phyloP scores from a whole-genome alignment of 1,284 basidiomycete genomes.

The Boletus semigastroideus region DNA sequence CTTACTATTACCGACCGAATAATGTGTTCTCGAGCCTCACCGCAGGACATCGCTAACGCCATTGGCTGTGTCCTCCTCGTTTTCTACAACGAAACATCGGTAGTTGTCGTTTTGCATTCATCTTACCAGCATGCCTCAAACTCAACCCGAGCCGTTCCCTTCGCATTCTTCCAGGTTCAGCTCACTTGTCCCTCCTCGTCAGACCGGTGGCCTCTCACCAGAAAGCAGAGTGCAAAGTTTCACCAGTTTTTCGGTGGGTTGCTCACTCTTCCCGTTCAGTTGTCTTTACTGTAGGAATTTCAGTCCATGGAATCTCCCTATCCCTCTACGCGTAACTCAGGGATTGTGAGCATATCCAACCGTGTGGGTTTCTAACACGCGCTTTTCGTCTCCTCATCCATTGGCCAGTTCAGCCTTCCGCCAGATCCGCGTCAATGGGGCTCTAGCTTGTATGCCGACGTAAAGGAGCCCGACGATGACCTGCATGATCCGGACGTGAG shows the following conservation, averaged over 20 bases:
- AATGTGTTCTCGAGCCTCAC: no score
- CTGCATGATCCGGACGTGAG: constrained; percentile 52
- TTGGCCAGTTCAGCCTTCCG: constrained; percentile 46
- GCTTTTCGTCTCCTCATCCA: constrained; percentile 2
- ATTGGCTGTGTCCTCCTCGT: no score
- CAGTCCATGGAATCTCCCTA: constrained; percentile 32
- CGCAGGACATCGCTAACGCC: background rate
- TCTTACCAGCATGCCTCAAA: constrained; percentile 14
- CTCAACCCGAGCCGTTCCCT: background rate
- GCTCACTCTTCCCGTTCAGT: background rate
- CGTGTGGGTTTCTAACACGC: constrained; percentile 15
- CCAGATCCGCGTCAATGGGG: constrained; percentile 57
- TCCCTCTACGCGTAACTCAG: constrained; percentile 19
- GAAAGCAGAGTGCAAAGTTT: constrained; percentile 28
- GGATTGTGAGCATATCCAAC: constrained; percentile 18
- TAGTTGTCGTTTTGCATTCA: background rate
- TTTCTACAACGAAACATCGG: no score
- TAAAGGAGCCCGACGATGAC: constrained; percentile 53
- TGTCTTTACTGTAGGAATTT: background rate
- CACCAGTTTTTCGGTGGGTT: constrained; percentile 28
- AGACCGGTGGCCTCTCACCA: constrained; percentile 12
- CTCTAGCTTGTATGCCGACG: constrained; percentile 45
- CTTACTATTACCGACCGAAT: background rate
- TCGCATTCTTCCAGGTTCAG: constrained; percentile 13
- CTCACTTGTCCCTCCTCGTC: constrained; percentile 12